Conservation (phyloP, 768 basidiomycete genomes). For the Lentinus brumalis region DNA sequence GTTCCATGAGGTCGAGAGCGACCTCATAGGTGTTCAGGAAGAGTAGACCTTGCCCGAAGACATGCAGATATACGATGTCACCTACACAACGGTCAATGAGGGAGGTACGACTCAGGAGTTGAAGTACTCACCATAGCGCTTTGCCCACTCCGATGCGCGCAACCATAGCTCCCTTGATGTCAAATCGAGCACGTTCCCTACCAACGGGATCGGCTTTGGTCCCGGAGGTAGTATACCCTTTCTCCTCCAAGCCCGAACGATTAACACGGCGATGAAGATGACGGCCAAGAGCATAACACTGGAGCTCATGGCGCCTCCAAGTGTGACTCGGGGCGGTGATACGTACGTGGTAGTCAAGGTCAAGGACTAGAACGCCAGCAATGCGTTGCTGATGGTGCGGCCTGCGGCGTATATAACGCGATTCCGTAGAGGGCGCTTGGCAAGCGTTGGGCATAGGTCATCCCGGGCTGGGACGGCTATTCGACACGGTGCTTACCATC, state of each 20-base stretch:
- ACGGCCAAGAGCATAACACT: neutral
- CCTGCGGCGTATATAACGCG: too few species aligned
- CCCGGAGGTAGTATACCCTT: conserved; percentile 53
- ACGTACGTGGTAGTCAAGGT: too few species aligned
- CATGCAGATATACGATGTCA: conserved; percentile 62
- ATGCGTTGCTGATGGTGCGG: too few species aligned
- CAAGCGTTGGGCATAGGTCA: too few species aligned
- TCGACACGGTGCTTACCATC: too few species aligned
- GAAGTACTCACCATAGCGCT: conserved; percentile 54
- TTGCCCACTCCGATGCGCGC: conserved; percentile 60
- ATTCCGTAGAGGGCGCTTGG: too few species aligned
- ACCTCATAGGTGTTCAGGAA: conserved; percentile 66
- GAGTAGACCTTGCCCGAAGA: conserved; percentile 67
- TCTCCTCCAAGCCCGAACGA: neutral
- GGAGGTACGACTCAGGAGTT: neutral
- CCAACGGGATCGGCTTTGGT: conserved; percentile 61
- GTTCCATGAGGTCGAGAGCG: conserved; percentile 67
- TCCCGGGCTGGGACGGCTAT: too few species aligned
- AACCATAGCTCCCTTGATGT: conserved; percentile 67
- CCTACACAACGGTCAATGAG: conserved; percentile 39
- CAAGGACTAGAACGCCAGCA: too few species aligned
- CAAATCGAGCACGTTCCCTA: conserved; percentile 68
- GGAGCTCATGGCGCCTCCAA: too few species aligned
- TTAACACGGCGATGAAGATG: neutral
- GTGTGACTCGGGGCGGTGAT: too few species aligned